Base-by-base conservation (phyloP, 1,139 yeast genomes). In the Yamadazyma oceani region DNA sequence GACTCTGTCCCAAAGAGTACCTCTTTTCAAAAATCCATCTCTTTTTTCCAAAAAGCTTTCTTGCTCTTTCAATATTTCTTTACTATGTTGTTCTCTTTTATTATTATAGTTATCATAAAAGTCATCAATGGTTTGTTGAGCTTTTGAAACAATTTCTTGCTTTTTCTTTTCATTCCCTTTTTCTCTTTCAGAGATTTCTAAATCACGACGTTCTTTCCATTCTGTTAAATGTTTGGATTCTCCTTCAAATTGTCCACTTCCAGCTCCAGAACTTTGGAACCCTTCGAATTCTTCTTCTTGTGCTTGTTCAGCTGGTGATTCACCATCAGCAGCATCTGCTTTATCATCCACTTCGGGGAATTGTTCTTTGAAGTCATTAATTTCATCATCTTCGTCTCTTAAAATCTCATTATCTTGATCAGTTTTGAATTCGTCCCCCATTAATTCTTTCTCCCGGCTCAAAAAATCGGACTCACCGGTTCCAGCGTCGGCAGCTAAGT, bases 71-170 rank as follows among this genome's bases (percentile, higher is more conserved):
- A 70, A 70, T 7, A 87, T 83, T 43, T 78, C 75, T 45, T 78
- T 81, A 43, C 84, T 69, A 39, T 80, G 78, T 48, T 77, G 77
- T 40, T 88, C 95, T 64, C 82, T 86, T 68, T 92, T 92, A 56
- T 75, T 71, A 65, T 88, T 89, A 73, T 94, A 94, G 57, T 84
- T 85, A 51, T 89, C 96, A 64, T 94, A 94, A 64, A 92, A 92
- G 50, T 87, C 96, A 60, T 92, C 97, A 54, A 90, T 82, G 38
- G 92, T 82, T 57, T 81, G 80, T 54, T 82, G 79, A n/a, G 98
- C 98, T 46, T 83, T 82, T 35, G 78, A 74, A 40, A 84, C 74
- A 42, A 88, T 75, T 44, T 83, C 90, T 32, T 72, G 69, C 58
- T 85, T 80, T 58, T 80, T 86, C 49, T 77, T 69, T 14, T 69